phyloP scores from a whole-genome alignment of 2,329 filamentous ascomycete species.

The Diplodia corticola region DNA sequence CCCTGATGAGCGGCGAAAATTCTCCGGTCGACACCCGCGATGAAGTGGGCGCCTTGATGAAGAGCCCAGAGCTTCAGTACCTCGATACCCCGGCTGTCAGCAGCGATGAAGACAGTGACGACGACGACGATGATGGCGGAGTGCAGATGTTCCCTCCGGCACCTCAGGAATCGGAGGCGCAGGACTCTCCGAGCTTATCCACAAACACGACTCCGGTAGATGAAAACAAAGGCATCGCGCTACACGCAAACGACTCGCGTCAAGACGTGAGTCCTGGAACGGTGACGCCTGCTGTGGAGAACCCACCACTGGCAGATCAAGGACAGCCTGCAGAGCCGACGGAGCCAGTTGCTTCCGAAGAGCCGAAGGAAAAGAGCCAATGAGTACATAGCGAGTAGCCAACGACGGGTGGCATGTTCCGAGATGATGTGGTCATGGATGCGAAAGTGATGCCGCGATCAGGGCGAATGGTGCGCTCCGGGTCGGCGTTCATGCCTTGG shows the following conservation, averaged over 20 bases:
- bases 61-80: constrained; percentile 42
- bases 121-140: constrained; percentile 35
- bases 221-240: not conserved
- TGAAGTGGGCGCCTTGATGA: constrained; percentile 40
- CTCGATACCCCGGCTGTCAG: constrained; percentile 43
- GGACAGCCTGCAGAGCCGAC: not conserved
- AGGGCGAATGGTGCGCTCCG: not conserved
- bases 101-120: constrained; percentile 37
- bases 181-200: constrained; percentile 6
- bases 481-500: not conserved
- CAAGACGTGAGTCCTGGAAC: not conserved
- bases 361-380: not conserved
- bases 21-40: constrained; percentile 33
- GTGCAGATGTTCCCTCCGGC: constrained; percentile 23
- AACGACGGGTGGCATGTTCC: not conserved
- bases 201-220: not conserved
- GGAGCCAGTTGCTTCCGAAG: not conserved
- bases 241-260: not conserved
- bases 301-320: not conserved
- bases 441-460: not conserved
- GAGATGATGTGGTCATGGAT: not conserved
- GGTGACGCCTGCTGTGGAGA: constrained; percentile 3
- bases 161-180: not conserved
- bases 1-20: constrained; percentile 25
- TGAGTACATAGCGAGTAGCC: not conserved